Evolutionary conservation across 495 filamentous ascomycete genomes (phyloP).

Genomic region (Jackrogersella multiformis): DNA sequence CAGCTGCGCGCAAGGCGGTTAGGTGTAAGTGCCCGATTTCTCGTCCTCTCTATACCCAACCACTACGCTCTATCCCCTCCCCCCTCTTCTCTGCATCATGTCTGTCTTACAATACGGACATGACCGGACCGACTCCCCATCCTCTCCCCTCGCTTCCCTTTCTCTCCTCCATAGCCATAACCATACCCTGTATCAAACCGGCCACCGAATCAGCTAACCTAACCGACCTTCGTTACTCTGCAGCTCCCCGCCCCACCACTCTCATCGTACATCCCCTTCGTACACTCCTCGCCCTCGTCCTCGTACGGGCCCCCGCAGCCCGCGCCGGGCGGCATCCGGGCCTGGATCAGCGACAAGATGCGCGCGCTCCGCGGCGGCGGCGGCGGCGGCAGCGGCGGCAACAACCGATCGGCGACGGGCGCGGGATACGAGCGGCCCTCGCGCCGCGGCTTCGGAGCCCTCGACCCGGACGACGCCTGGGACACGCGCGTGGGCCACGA

Average conservation of each 20-base stretch:
- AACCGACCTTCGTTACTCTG: neutral
- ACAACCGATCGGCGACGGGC: slow-evolving; percentile 62
- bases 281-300: slow-evolving; percentile 42
- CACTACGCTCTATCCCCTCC: slow-evolving; percentile 4
- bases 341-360: slow-evolving; percentile 65
- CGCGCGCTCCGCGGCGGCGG: slow-evolving; percentile 62
- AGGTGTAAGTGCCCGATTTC: slow-evolving; percentile 56
- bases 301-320: slow-evolving; percentile 61
- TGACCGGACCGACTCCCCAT: slow-evolving; percentile 20
- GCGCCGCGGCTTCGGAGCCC: slow-evolving; percentile 56
- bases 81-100: slow-evolving; percentile 33
- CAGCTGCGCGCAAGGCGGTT: slow-evolving; percentile 68
- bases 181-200: neutral
- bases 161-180: neutral
- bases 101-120: slow-evolving; percentile 31
- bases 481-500: slow-evolving; percentile 72
- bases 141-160: neutral
- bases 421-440: slow-evolving; percentile 66
- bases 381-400: slow-evolving; percentile 30
- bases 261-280: slow-evolving; percentile 69
- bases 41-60: slow-evolving; percentile 35
- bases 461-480: slow-evolving; percentile 80
- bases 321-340: slow-evolving; percentile 64
- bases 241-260: slow-evolving; percentile 69
- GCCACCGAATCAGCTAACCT: slow-evolving; percentile 10